Evolutionary conservation across 2,329 filamentous ascomycete species (phyloP).

Genomic region (Cucurbitaria berberidis): DNA sequence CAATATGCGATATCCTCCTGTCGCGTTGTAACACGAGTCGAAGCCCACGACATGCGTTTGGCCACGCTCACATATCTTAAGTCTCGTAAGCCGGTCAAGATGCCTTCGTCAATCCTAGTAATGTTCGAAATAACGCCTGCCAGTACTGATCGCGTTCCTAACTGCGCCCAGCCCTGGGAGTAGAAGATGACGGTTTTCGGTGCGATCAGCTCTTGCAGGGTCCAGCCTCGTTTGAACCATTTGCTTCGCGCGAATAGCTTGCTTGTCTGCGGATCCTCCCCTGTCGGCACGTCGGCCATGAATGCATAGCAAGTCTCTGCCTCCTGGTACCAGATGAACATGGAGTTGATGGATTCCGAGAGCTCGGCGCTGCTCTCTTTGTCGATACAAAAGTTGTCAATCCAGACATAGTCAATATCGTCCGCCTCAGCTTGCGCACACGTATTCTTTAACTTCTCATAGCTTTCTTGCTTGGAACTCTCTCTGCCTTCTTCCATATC

Average conservation of each 20-base stretch:
- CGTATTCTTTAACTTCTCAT: neutral
- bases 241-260: neutral
- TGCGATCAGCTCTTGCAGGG: neutral
- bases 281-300: neutral
- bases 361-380: neutral
- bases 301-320: neutral
- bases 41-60: neutral
- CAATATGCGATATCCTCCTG: neutral
- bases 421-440: neutral
- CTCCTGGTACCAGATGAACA: neutral
- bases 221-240: neutral
- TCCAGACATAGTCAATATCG: neutral
- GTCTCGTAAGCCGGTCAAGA: neutral
- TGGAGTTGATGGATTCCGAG: neutral
- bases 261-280: neutral
- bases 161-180: neutral
- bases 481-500: neutral
- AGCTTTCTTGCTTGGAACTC: neutral
- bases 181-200: neutral
- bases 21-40: neutral
- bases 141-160: neutral
- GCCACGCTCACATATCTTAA: neutral
- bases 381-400: neutral
- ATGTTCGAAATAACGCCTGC: neutral
- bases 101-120: neutral